These are phyloP conservation scores for Passiflora organensis DNA, from an alignment of 345 rosid species.

Conservation along the genomic window DNA sequence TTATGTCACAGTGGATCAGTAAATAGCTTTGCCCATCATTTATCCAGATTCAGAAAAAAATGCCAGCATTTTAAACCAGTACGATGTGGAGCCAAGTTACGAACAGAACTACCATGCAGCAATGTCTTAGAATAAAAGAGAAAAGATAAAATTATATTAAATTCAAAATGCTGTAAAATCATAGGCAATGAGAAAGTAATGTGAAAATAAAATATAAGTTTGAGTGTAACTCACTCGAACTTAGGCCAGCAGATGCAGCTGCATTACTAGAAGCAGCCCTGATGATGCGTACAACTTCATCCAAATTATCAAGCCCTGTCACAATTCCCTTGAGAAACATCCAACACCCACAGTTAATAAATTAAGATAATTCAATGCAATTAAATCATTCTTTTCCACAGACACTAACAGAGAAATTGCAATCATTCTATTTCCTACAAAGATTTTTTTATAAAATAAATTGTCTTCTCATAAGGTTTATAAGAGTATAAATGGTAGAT, in stretches of 20 bases:
- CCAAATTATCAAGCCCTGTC: constrained; percentile 78
- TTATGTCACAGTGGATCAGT: too few species aligned
- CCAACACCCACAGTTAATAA: constrained; percentile 3
- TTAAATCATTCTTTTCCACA: neutral
- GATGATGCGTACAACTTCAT: constrained; percentile 56
- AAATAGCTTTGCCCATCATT: too few species aligned
- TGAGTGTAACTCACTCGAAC: constrained; percentile 36
- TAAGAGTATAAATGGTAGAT: too few species aligned
- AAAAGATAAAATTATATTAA: neutral
- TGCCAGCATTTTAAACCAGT: too few species aligned
- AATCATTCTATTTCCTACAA: too few species aligned
- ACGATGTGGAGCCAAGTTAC: too few species aligned
- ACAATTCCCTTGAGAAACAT: constrained; percentile 58
- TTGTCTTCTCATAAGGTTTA: too few species aligned
- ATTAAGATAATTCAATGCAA: neutral
- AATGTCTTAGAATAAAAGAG: too few species aligned
- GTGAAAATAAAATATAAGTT: neutral
- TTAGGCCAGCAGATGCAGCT: constrained; percentile 60
- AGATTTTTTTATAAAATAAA: too few species aligned
- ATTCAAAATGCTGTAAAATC: neutral
- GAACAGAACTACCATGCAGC: too few species aligned
- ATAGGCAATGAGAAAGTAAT: neutral
- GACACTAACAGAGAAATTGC: too few species aligned
- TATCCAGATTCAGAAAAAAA: too few species aligned
- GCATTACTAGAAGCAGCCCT: constrained; percentile 61